Conservation (phyloP, 2,329 filamentous ascomycete genomes). For the Thelonectria discophora region DNA sequence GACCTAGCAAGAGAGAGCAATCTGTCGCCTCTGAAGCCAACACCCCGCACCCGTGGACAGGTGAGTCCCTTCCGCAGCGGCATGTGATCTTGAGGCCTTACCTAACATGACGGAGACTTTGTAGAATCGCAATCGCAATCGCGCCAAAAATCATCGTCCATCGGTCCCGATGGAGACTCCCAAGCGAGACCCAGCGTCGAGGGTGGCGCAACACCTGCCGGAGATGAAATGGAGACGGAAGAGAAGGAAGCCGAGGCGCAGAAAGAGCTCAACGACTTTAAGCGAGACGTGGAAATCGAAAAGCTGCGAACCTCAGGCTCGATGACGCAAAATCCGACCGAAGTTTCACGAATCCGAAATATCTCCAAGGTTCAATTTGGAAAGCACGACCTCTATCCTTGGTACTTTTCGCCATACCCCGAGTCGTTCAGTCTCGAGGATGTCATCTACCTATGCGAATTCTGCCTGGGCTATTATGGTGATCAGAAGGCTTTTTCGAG, state of each 20-base stretch:
- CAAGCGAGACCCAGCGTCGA: constrained; percentile 56
- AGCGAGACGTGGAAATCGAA: constrained; percentile 92
- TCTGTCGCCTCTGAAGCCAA: constrained; percentile 62
- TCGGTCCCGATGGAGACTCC: constrained; percentile 54
- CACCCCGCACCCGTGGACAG: constrained; percentile 63
- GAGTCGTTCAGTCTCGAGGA: constrained; percentile 88
- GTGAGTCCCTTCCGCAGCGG: constrained; percentile 34
- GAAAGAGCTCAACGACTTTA: constrained; percentile 66
- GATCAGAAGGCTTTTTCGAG: constrained; percentile 83
- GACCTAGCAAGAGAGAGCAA: constrained; percentile 64
- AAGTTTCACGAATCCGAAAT: constrained; percentile 58
- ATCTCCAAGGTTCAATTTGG: constrained; percentile 95
- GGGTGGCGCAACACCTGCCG: constrained; percentile 55
- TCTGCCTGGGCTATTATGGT: constrained; percentile 91
- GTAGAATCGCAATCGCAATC: constrained; percentile 59
- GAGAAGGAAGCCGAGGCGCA: constrained; percentile 57
- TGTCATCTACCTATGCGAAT: constrained; percentile 95
- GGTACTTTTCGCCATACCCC: constrained; percentile 99
- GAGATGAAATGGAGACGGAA: constrained; percentile 65
- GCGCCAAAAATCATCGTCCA: constrained; percentile 54
- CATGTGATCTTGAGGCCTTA: not conserved
- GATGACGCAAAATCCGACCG: constrained; percentile 48
- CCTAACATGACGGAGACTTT: constrained; percentile 49
- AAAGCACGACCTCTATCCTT: constrained; percentile 88
- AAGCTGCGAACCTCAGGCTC: constrained; percentile 93